phyloP scores from a whole-genome alignment of 805 yeast genomes.

The Sugiyamaella smithiae region DNA sequence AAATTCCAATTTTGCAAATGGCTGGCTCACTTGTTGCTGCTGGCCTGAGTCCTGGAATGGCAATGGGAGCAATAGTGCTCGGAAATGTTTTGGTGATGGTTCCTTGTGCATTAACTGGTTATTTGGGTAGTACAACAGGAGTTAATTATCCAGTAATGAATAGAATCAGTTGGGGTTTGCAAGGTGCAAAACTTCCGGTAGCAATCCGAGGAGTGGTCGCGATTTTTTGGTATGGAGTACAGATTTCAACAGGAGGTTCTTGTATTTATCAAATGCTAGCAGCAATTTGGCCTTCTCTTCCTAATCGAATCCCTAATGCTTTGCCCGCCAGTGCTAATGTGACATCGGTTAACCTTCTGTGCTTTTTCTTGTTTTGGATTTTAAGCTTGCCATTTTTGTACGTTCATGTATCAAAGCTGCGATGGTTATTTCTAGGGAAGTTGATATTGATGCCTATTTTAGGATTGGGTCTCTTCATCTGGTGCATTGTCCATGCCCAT shows the following conservation, averaged over 20 bases:
- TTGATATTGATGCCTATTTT: constrained; percentile 71
- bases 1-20: constrained; percentile 17
- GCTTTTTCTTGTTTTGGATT: constrained; percentile 26
- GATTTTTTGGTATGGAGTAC: constrained; percentile 22
- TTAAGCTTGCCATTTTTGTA: constrained; percentile 60
- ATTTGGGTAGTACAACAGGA: background rate
- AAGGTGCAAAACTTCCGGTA: constrained; percentile 20
- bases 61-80: constrained; percentile 10
- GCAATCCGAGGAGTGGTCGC: constrained; percentile 20
- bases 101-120: constrained; percentile 6
- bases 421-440: constrained; percentile 79
- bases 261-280: constrained; percentile 12
- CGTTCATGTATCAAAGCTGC: constrained; percentile 76
- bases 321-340: constrained; percentile 16
- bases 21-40: constrained; percentile 18
- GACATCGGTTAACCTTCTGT: constrained; percentile 22
- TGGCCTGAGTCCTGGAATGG: constrained; percentile 12
- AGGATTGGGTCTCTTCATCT: constrained; percentile 62
- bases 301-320: constrained; percentile 7
- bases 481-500: constrained; percentile 47
- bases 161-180: constrained; percentile 14
- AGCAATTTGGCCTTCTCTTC: constrained; percentile 12
- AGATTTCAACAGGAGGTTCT: constrained; percentile 19
- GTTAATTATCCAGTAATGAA: constrained; percentile 15
- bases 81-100: constrained; percentile 7